phyloP scores from a whole-genome alignment of 192 early-diverging fungal species.

The Podila minutissima region DNA sequence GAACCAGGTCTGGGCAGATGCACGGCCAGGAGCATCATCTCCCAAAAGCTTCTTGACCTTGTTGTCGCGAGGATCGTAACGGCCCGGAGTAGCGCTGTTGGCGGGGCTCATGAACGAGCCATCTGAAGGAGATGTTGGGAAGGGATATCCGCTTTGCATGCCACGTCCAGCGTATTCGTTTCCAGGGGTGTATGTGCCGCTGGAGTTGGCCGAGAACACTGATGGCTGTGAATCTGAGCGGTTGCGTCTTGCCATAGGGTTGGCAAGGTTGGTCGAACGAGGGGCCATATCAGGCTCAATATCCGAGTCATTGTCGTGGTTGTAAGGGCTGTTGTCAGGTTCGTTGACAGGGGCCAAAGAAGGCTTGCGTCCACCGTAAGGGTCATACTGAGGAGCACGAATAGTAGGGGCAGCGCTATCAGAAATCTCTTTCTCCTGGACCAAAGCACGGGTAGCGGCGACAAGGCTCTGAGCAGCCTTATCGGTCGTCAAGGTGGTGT shows the following conservation, averaged over 20 bases:
- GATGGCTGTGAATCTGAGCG: slow-evolving; percentile 49
- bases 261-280: slow-evolving; percentile 5
- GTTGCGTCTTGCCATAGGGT: slow-evolving; percentile 6
- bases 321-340: slow-evolving; percentile 35
- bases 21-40: slow-evolving; percentile 58
- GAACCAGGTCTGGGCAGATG: slow-evolving; percentile 72
- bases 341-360: slow-evolving; percentile 28
- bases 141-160: slow-evolving; percentile 61
- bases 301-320: slow-evolving; percentile 50
- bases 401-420: slow-evolving; percentile 27
- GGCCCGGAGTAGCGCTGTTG: slow-evolving; percentile 32
- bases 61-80: slow-evolving; percentile 45
- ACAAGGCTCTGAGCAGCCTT: slow-evolving; percentile 68
- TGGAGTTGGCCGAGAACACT: slow-evolving; percentile 27
- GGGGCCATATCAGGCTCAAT: slow-evolving; percentile 43
- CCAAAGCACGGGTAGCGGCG: slow-evolving; percentile 58
- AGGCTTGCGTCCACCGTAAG: slow-evolving; percentile 17
- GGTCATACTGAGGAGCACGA: slow-evolving; percentile 10
- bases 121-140: slow-evolving; percentile 49
- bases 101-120: slow-evolving; percentile 8
- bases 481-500: slow-evolving; percentile 60
- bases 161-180: slow-evolving; percentile 25
- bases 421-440: slow-evolving; percentile 65
- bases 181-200: slow-evolving; percentile 22
- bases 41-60: slow-evolving; percentile 61